Percentiles rank a stretch among this genome's conserved stretches.
These are phyloP conservation scores for Corynespora cassiicola DNA, from an alignment of 2,329 filamentous ascomycete species.

Conservation along the genomic window DNA sequence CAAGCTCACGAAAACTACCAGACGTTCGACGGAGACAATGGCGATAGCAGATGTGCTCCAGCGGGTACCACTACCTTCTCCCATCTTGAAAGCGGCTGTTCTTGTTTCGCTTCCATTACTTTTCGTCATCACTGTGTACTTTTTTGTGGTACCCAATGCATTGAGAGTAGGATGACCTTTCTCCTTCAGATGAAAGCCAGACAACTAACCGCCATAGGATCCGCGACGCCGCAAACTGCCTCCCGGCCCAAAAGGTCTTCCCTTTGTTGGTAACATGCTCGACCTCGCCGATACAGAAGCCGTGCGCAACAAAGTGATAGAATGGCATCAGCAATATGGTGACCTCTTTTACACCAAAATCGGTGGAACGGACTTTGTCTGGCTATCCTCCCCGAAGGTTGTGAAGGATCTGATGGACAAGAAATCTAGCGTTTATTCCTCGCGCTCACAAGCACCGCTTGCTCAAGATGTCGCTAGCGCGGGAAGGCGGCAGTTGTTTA, in stretches of 20 bases:
- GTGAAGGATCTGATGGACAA: constrained; percentile 64
- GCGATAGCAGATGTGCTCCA: constrained; percentile 12
- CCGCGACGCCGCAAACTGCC: constrained; percentile 42
- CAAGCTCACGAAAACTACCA: not conserved
- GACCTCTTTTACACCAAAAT: constrained; percentile 50
- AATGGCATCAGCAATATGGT: constrained; percentile 46
- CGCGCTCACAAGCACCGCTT: constrained; percentile 45
- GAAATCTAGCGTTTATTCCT: constrained; percentile 59
- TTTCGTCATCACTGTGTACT: constrained; percentile 29
- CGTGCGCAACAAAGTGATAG: constrained; percentile 35
- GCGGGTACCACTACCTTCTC: constrained; percentile 2
- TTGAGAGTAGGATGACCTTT: constrained; percentile 27
- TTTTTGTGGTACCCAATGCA: constrained; percentile 36
- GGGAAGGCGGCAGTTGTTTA: constrained; percentile 55
- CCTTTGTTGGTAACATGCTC: constrained; percentile 48
- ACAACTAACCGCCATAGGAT: constrained; percentile 27
- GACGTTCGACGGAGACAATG: constrained; percentile 9
- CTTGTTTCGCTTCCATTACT: constrained; percentile 22
- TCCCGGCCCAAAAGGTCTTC: constrained; percentile 47
- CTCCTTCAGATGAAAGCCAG: too few relatives aligned
- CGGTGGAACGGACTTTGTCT: constrained; percentile 49
- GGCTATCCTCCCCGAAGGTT: constrained; percentile 54
- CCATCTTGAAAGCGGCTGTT: constrained; percentile 19
- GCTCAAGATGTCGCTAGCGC: constrained; percentile 53
- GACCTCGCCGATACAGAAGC: constrained; percentile 44